Conservation (phyloP, 257 asterid species). For the Perilla frutescens region DNA sequence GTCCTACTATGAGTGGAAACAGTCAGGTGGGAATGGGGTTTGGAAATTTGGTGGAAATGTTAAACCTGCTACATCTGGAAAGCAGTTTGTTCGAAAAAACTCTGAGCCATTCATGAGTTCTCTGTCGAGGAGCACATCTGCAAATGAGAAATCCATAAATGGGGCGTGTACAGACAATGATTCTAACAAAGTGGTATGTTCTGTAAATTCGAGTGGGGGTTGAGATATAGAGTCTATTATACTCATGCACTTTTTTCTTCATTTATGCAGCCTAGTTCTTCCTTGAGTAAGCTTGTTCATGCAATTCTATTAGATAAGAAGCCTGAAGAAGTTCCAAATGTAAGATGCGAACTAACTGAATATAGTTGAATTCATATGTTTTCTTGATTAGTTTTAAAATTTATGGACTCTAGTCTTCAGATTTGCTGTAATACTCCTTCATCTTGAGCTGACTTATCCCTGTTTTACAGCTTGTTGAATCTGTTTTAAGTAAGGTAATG, state of each 20-base stretch:
- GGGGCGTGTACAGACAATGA: constrained; percentile 50
- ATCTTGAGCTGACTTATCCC: constrained; percentile 29
- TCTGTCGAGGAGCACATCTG: constrained; percentile 59
- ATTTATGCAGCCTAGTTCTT: constrained; percentile 70
- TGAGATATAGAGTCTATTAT: constrained; percentile 10
- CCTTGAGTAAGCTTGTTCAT: constrained; percentile 80
- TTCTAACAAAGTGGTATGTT: constrained; percentile 58
- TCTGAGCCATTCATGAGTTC: constrained; percentile 83
- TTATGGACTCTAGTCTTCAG: not conserved
- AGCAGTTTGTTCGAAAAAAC: constrained; percentile 83
- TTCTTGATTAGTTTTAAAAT: not conserved
- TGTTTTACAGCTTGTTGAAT: constrained; percentile 82
- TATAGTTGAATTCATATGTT: constrained; percentile 17
- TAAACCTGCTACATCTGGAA: constrained; percentile 61
- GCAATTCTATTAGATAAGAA: constrained; percentile 77
- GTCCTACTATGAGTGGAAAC: constrained; percentile 85
- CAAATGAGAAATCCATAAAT: constrained; percentile 57
- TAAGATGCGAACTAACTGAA: constrained; percentile 32
- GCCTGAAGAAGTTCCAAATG: constrained; percentile 93
- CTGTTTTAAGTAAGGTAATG: constrained; percentile 80
- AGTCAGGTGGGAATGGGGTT: constrained; percentile 73
- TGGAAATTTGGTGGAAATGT: constrained; percentile 94
- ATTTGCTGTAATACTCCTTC: constrained; percentile 30
- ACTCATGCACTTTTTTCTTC: constrained; percentile 14
- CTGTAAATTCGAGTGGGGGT: constrained; percentile 21